Conservation (phyloP, 768 basidiomycete genomes). For the Calocybe cyanea region DNA sequence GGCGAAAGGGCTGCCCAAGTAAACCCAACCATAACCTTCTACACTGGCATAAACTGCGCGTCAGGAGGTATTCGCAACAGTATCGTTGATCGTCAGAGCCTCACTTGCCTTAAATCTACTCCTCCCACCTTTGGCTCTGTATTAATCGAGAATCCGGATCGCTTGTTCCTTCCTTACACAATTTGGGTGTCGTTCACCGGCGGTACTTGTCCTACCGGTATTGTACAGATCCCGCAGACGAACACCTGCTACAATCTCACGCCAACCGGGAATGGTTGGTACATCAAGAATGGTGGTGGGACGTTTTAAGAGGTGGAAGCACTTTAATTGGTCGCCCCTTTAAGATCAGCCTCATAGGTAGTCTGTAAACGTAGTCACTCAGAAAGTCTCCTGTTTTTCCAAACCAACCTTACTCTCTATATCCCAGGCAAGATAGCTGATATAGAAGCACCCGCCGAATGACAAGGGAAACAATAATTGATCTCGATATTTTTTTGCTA, state of each 20-base stretch:
- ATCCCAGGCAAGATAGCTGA: too few relatives aligned
- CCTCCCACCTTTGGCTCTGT: conserved; percentile 1
- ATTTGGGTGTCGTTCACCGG: conserved; percentile 1
- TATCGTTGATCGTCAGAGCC: not conserved
- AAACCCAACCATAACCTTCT: conserved; percentile 1
- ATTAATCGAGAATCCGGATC: conserved; percentile 1
- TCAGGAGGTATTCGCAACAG: not conserved
- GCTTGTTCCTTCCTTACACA: not conserved
- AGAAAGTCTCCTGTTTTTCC: too few relatives aligned
- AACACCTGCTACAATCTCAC: conserved; percentile 3
- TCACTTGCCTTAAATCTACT: not conserved
- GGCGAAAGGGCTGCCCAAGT: not conserved
- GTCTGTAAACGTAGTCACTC: too few relatives aligned
- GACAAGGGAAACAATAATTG: too few relatives aligned
- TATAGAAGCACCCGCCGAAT: too few relatives aligned
- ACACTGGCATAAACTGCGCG: not conserved
- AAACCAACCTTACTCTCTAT: too few relatives aligned
- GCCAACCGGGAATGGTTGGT: not conserved
- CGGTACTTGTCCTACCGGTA: not conserved
- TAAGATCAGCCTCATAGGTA: too few relatives aligned
- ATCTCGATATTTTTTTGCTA: too few relatives aligned
- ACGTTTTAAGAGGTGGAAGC: conserved; percentile 1
- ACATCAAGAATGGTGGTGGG: not conserved
- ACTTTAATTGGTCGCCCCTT: too few relatives aligned
- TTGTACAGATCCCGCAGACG: conserved; percentile 1